Conservation (phyloP, 108 stramenopile species). For the Poteriospumella lacustris region DNA sequence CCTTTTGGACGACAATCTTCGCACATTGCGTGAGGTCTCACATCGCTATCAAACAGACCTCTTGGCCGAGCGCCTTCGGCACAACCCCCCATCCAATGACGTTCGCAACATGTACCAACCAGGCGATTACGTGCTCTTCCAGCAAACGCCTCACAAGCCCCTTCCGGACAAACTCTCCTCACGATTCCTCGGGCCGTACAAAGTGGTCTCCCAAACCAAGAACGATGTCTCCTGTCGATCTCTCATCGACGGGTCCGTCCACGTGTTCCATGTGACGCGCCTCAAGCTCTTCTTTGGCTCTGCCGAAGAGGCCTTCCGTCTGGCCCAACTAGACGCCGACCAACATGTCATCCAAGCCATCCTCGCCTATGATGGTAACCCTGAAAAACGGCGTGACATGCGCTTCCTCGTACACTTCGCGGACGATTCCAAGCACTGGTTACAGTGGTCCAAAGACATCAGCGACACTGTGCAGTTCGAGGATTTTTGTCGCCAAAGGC, state of each 20-base stretch:
- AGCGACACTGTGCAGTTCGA: background rate
- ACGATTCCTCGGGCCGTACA: background rate
- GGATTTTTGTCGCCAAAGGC: background rate
- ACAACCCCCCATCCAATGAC: no score
- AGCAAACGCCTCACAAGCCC: background rate
- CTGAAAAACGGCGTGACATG: background rate
- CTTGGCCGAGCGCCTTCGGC: background rate
- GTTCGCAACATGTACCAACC: background rate
- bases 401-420: background rate
- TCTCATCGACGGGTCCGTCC: background rate
- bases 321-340: background rate
- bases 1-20: background rate
- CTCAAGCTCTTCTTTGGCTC: conserved; percentile 1
- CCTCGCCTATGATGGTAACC: background rate
- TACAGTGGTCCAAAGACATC: background rate
- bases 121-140: background rate
- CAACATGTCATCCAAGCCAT: background rate
- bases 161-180: background rate
- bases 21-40: background rate
- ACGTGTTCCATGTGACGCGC: background rate
- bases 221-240: background rate
- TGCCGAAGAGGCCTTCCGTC: background rate
- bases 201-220: background rate
- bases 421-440: background rate
- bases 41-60: background rate